Percentiles rank a stretch among this genome's conserved stretches.
phyloP scores from a whole-genome alignment of 2,329 filamentous ascomycete genomes.

The Colletotrichum australisinense region DNA sequence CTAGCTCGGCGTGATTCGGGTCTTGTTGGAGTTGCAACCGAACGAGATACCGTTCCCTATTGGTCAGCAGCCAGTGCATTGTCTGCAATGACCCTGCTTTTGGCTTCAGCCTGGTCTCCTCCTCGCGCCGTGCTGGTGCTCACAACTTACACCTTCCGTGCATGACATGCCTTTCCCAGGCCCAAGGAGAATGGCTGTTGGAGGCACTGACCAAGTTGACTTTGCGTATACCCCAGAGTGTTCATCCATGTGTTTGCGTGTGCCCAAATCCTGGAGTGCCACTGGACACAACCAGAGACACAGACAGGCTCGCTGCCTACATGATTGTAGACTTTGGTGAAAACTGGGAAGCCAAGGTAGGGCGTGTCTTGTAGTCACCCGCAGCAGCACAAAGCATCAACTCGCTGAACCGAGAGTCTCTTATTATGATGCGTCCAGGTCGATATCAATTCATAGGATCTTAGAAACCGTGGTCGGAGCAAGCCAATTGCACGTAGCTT shows the following conservation, averaged over 20 bases:
- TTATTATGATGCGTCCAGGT: conserved; percentile 6
- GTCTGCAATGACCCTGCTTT: conserved; percentile 14
- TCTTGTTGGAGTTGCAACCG: background rate
- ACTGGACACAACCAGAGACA: background rate
- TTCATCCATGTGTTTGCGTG: conserved; percentile 21
- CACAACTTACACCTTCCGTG: conserved; percentile 13
- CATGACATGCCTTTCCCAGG: conserved; percentile 23
- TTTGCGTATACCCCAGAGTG: conserved; percentile 33
- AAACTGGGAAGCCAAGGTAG: conserved; percentile 21
- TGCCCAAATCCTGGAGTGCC: background rate
- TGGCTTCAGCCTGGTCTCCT: background rate
- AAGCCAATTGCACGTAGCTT: background rate
- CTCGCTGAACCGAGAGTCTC: background rate
- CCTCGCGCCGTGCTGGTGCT: conserved; percentile 4
- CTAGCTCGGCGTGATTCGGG: conserved; percentile 11
- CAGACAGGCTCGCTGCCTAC: conserved; percentile 21
- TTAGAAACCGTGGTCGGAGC: background rate
- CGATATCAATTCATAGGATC: conserved; percentile 6
- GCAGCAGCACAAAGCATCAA: background rate
- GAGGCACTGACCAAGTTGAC: conserved; percentile 16
- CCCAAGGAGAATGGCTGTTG: background rate
- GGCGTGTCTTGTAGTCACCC: conserved; percentile 10
- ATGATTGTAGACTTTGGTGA: conserved; percentile 14
- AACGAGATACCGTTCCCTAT: background rate
- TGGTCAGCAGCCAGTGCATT: background rate